Conservation (phyloP, 306 rosid genomes). For the Vigna radiata region DNA sequence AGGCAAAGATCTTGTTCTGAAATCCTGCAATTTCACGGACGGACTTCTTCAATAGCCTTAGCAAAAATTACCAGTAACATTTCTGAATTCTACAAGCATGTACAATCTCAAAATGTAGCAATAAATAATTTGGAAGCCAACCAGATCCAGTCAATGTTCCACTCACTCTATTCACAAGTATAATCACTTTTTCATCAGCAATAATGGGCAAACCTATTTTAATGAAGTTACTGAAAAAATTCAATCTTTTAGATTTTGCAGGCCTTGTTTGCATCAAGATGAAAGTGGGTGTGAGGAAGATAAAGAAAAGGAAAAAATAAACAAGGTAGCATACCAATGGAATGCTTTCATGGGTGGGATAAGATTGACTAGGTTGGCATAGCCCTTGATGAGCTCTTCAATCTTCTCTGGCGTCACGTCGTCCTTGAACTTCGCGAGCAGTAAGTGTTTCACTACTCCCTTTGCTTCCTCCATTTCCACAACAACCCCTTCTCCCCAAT, state of each 20-base stretch:
- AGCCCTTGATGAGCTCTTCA: constrained; percentile 65
- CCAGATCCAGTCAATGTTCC: constrained; percentile 17
- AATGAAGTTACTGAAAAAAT: neutral
- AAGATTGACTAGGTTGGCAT: constrained; percentile 75
- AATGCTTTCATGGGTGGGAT: constrained; percentile 78
- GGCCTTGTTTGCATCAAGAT: neutral
- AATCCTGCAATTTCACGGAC: constrained; percentile 13
- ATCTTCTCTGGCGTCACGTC: constrained; percentile 53
- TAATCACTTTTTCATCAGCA: too few species aligned
- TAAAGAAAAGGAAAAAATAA: too few species aligned
- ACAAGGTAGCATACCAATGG: constrained; percentile 58
- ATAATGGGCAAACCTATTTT: neutral
- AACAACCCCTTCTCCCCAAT: neutral
- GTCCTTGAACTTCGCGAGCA: constrained; percentile 79
- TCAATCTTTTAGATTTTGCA: neutral
- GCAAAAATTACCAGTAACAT: neutral
- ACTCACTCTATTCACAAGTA: neutral
- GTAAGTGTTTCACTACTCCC: constrained; percentile 74
- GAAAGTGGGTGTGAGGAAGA: neutral
- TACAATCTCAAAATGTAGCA: neutral
- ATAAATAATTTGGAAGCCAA: neutral
- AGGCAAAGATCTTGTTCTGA: constrained; percentile 15
- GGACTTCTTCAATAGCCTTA: neutral
- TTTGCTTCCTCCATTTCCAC: constrained; percentile 71
- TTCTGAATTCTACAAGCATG: neutral